Conservation (phyloP, 306 rosid genomes). For the Morella rubra region DNA sequence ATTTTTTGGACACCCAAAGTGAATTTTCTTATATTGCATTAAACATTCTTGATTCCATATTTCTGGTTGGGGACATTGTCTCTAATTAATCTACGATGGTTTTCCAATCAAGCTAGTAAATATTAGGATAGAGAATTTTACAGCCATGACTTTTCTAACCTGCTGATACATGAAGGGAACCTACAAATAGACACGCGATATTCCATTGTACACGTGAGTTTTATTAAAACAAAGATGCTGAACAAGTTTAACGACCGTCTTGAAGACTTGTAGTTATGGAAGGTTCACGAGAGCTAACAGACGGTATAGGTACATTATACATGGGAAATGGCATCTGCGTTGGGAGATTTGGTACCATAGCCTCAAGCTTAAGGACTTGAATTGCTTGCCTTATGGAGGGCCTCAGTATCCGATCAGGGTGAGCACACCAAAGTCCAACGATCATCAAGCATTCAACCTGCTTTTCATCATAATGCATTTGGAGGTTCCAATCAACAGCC, state of each 20-base stretch:
- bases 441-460: slow-evolving; percentile 35
- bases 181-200: too few species aligned
- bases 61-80: too few species aligned
- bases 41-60: too few species aligned
- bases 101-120: too few species aligned
- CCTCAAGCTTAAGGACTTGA: slow-evolving; percentile 31
- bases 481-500: slow-evolving; percentile 27
- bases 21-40: too few species aligned
- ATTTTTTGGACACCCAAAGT: too few species aligned
- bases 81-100: too few species aligned
- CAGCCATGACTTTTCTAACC: too few species aligned
- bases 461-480: slow-evolving; percentile 15
- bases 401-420: slow-evolving; percentile 29
- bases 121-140: too few species aligned
- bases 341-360: slow-evolving; percentile 32
- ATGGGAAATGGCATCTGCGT: slow-evolving; percentile 26
- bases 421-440: too few species aligned
- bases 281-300: slow-evolving; percentile 12
- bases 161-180: too few species aligned
- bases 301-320: slow-evolving; percentile 16
- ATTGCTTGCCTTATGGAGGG: slow-evolving; percentile 34
- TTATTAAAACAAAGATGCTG: neutral
- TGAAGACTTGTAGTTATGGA: slow-evolving; percentile 31
- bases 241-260: slow-evolving; percentile 11
- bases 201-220: too few species aligned